These are phyloP conservation scores for Penicillium sp. DNA, from an alignment of 2,329 filamentous ascomycete species.

Conservation along the genomic window DNA sequence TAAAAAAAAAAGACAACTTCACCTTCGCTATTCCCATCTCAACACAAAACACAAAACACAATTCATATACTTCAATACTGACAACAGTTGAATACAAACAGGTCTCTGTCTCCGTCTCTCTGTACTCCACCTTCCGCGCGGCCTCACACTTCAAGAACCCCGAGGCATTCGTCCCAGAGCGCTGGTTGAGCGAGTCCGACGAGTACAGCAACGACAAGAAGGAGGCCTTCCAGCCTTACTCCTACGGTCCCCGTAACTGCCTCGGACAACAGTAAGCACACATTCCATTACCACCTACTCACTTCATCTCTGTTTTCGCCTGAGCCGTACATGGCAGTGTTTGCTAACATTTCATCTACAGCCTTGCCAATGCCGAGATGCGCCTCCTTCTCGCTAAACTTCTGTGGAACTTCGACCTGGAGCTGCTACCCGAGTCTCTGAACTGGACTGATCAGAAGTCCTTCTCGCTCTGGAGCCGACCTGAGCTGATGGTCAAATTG, in stretches of 20 bases:
- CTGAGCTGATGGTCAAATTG: slow-evolving; percentile 30
- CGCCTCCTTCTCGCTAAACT: slow-evolving; percentile 41
- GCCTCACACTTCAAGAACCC: slow-evolving; percentile 19
- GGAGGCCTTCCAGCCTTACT: slow-evolving; percentile 32
- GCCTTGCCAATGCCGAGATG: slow-evolving; percentile 37
- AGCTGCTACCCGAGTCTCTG: slow-evolving; percentile 29
- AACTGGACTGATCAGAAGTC: slow-evolving; percentile 31
- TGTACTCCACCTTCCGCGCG: slow-evolving; percentile 12
- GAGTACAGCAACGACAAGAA: slow-evolving; percentile 32
- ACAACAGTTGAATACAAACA: not conserved
- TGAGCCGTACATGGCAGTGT: not conserved
- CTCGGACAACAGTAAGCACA: slow-evolving; percentile 26
- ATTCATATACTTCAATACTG: not conserved
- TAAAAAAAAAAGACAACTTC: not conserved
- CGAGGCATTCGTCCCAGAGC: slow-evolving; percentile 29
- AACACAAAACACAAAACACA: not conserved
- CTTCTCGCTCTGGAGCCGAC: slow-evolving; percentile 41
- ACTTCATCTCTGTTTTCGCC: not conserved
- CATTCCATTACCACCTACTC: not conserved
- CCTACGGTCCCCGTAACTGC: slow-evolving; percentile 31
- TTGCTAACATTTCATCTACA: slow-evolving; percentile 14
- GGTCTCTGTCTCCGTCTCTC: slow-evolving; percentile 17
- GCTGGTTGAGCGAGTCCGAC: slow-evolving; percentile 26
- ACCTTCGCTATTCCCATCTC: not conserved
- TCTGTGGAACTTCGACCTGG: slow-evolving; percentile 40